Conservation (phyloP, 441 rosid species). For the Pelargonium myrrhifolium region DNA sequence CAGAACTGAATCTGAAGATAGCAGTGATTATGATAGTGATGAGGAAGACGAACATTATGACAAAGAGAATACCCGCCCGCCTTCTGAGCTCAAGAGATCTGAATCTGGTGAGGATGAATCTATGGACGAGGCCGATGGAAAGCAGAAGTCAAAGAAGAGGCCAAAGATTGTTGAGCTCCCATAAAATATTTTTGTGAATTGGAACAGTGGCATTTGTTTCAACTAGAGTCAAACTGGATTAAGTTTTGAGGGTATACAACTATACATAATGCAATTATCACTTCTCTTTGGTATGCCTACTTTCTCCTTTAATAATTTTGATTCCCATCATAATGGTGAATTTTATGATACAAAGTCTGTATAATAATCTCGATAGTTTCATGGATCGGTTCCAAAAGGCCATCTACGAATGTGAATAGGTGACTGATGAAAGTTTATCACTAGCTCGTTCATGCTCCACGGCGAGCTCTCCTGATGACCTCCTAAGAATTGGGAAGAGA, state of each 20-base stretch:
- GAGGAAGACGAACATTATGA: slow-evolving; percentile 17
- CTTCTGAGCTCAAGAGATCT: slow-evolving; percentile 17
- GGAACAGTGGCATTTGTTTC: neutral
- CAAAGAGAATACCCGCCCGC: neutral
- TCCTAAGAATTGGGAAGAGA: too few relatives aligned
- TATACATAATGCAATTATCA: too few relatives aligned
- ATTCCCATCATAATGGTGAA: too few relatives aligned
- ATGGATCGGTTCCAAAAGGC: too few relatives aligned
- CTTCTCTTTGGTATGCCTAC: too few relatives aligned
- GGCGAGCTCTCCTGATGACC: too few relatives aligned
- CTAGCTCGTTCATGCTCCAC: too few relatives aligned
- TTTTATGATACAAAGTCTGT: too few relatives aligned
- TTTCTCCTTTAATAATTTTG: too few relatives aligned
- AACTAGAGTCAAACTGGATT: neutral
- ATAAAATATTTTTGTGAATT: slow-evolving; percentile 11
- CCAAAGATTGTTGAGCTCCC: slow-evolving; percentile 43
- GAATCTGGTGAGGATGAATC: slow-evolving; percentile 13
- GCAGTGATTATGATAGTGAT: slow-evolving; percentile 26
- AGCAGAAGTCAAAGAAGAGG: slow-evolving; percentile 27
- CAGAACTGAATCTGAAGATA: slow-evolving; percentile 34
- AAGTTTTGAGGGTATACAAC: neutral
- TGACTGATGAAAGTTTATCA: too few relatives aligned
- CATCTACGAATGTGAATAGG: too few relatives aligned
- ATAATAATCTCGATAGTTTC: too few relatives aligned
- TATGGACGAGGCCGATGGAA: slow-evolving; percentile 13